Evolutionary conservation across 768 basidiomycete species (phyloP), one percentile per base, ranked within the genome.

Genomic region (Mycena capillaripes): DNA sequence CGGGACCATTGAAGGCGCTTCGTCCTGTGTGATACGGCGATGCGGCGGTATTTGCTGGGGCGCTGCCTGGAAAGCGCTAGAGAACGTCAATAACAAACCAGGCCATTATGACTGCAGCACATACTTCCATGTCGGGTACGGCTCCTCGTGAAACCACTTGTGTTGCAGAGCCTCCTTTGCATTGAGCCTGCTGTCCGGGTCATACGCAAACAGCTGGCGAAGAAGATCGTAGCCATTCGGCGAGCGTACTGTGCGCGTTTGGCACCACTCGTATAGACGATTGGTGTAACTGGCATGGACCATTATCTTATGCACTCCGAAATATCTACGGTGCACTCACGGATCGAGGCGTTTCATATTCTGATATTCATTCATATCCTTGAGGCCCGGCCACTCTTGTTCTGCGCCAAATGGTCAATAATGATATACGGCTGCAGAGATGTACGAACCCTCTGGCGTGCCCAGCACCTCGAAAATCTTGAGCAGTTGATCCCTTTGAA

Each of bases 381-480:
- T 84, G 19, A 98, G 86, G 17, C 92, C 92, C 1, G 95, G 93
- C 97, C 97, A 99, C 29, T 95, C 91, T 58, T 89, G 89, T 75
- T 94, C 97, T 97, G 77, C 44, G 40, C 64, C 38, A 65, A 56
- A 53, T 19, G 36, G 44, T 69, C 36, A 70, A 70, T 52, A 32
- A 69, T 23, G 19, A 5, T 27, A 3, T 57, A 23, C 44, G 10
- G 34, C 40, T 68, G 71, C 32, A 14, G 48, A 59, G 40, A n/a
- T 23, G 38, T 6, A 82, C 88, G 75, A 76, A 95, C 97, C 92
- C 61, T 94, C 89, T 52, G 97, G 93, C 6, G 94, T 95, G 6
- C 98, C 97, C 21, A 98, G 81, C 0, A 99, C 93, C 76, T 99
- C 98, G 69, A 98, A 93, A n/a, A 99, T 98, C 83, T 96, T 97